A percentile compares a stretch with the other conserved stretches of the same genome.
These are phyloP conservation scores for Gardenia jasminoides DNA, from an alignment of 257 asterid species.

Conservation along the genomic window DNA sequence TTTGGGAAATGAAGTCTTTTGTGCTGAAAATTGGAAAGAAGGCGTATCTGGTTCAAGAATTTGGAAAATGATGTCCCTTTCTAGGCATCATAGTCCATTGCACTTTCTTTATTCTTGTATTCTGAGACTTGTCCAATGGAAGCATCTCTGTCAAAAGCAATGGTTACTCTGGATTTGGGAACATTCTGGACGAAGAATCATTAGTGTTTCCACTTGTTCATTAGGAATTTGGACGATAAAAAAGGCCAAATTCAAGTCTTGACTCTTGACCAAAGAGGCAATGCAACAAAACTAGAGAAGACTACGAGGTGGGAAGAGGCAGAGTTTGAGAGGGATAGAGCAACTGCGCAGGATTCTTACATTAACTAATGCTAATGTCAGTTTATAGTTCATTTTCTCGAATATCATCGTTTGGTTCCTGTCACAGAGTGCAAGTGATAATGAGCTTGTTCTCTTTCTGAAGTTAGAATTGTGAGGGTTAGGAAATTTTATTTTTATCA, in stretches of 20 bases:
- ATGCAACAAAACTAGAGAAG: not conserved
- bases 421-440: too few species aligned
- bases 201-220: not conserved
- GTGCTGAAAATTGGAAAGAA: too few species aligned
- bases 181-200: not conserved
- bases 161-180: not conserved
- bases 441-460: too few species aligned
- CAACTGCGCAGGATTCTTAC: too few species aligned
- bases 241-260: not conserved
- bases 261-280: not conserved
- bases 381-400: too few species aligned
- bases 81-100: not conserved
- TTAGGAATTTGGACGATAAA: not conserved
- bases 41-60: too few species aligned
- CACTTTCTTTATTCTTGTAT: not conserved
- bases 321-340: not conserved
- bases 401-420: too few species aligned
- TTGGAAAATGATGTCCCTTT: not conserved
- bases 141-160: not conserved
- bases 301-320: not conserved
- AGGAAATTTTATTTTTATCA: too few species aligned
- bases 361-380: too few species aligned
- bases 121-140: not conserved
- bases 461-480: too few species aligned
- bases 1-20: too few species aligned